phyloP scores from a whole-genome alignment of 495 filamentous ascomycete genomes.

The Articulospora tetracladia region DNA sequence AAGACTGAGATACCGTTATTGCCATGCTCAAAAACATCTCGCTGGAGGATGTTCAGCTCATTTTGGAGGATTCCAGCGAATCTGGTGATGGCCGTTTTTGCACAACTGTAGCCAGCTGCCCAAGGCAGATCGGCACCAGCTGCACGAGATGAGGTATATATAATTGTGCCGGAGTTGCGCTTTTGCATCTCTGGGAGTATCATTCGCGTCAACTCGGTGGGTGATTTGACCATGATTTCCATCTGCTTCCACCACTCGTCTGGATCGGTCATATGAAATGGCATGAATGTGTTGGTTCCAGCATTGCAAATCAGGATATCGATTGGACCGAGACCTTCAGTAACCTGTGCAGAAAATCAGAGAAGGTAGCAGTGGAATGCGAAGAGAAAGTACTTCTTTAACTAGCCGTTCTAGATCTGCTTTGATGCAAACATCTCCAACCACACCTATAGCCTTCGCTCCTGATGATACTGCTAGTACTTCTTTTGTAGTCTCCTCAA shows the following conservation, averaged over 20 bases:
- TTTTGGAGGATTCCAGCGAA: slow-evolving; percentile 15
- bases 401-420: slow-evolving; percentile 7
- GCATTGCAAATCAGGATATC: slow-evolving; percentile 20
- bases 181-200: slow-evolving; percentile 15
- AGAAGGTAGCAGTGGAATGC: not conserved
- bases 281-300: slow-evolving; percentile 17
- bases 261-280: slow-evolving; percentile 18
- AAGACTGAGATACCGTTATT: slow-evolving; percentile 14
- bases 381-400: slow-evolving; percentile 3
- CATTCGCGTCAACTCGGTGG: slow-evolving; percentile 13
- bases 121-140: slow-evolving; percentile 13
- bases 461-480: not conserved
- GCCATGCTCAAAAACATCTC: not conserved
- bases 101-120: slow-evolving; percentile 14
- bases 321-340: slow-evolving; percentile 9
- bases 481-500: slow-evolving; percentile 11
- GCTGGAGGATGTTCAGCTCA: slow-evolving; percentile 13
- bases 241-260: slow-evolving; percentile 15
- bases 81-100: slow-evolving; percentile 13
- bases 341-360: not conserved
- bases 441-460: slow-evolving; percentile 9
- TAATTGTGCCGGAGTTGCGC: slow-evolving; percentile 14
- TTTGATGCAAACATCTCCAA: slow-evolving; percentile 10
- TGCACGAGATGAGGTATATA: slow-evolving; percentile 14
- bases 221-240: slow-evolving; percentile 19